Base-by-base conservation (phyloP, 75 land plant species). In the Gnetum montanum region DNA sequence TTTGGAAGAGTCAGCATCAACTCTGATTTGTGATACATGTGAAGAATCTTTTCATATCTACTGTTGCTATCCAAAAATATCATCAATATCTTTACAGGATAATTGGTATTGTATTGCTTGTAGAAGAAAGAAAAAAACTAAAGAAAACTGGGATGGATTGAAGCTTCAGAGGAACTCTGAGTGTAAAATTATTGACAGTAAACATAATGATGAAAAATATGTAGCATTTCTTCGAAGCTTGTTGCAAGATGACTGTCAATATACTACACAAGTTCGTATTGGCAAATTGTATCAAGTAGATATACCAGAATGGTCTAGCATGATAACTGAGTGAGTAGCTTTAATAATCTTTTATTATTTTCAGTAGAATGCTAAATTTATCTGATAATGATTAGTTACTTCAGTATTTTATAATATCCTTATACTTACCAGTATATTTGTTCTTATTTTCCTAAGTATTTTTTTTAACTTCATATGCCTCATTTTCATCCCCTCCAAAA, bases 1-100 rank as follows among this genome's bases (percentile, higher is more conserved):
- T 35, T 18, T 19, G 22, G 85, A 75, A 36, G 43, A 59, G 37
- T 16, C 70, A 47, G 15, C 18, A 29, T 79, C 65, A 2, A 69
- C 82, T 43, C 48, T 87, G 22, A 74, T 84, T 20, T 87, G 92
- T 72, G 88, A 87, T 77, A 43, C 46, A 25, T 87, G 92, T 65
- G 81, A 86, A 24, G 68, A 76, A 12, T 61, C 78, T 53, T 83
- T 64, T 68, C 91, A 86, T 63, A 35, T 76, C 10, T 41, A 73
- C 57, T 83, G 91, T 47, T 70, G 77, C 48, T 60, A 40, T 37
- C 76, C 77, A 6, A 48, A 35, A 15, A 38, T 68, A 22, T 47
- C 27, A 26, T 67, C 56, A 29, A 44, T 45, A 8, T 51, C 71
- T 27, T 47, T 65, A n/a, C 57, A 62, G 22, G 76, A 71, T 66